Base-by-base conservation (phyloP, 1,284 basidiomycete species). In the Apiotrichum laibachii region DNA sequence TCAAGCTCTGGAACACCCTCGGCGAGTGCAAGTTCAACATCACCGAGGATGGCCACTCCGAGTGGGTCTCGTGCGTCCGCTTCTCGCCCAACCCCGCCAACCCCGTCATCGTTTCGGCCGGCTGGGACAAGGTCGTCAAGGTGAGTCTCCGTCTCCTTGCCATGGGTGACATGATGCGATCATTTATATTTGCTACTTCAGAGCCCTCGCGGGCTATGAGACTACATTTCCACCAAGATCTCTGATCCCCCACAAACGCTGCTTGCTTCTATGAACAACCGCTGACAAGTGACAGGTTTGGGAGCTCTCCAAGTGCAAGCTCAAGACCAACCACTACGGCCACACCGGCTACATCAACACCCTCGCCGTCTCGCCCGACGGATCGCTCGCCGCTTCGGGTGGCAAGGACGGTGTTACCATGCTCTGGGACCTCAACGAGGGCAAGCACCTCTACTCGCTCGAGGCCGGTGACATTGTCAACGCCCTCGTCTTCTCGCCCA, bases 51-150 rank as follows among this genome's bases (percentile, higher is more conserved):
- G 93, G 95, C 68, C 96, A 97, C 83, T 82, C 86, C 59, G 93
- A 95, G 82, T 97, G 93, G 93, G 95, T 99, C 67, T 98, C 93
- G 60, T 99, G 96, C 81, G 96, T 99, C 55, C 90, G 96, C 79
- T 99, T 99, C 86, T 96, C 92, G 82, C 96, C 96, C 63, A 99
- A 99, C 81, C 89, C 95, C 67, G 76, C 87, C 82, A 99, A 96
- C 85, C 94, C 96, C 63, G 94, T 98, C 74, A 98, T 99, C 72
- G 95, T 99, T 65, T 99, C 95, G 60, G 91, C 89, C 77, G 96
- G 96, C 72, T 99, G 96, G 96, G 96, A 99, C 85, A 99, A 98
- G 85, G 92, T 97, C 67, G 96, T 99, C 79, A 99, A 99, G 89
- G 95, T 97, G 76, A 83, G 88, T 79, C 45, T 56, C 8, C 7